These are phyloP conservation scores for Pichia thaimueangensis DNA, from an alignment of 805 yeast species.

Conservation along the genomic window DNA sequence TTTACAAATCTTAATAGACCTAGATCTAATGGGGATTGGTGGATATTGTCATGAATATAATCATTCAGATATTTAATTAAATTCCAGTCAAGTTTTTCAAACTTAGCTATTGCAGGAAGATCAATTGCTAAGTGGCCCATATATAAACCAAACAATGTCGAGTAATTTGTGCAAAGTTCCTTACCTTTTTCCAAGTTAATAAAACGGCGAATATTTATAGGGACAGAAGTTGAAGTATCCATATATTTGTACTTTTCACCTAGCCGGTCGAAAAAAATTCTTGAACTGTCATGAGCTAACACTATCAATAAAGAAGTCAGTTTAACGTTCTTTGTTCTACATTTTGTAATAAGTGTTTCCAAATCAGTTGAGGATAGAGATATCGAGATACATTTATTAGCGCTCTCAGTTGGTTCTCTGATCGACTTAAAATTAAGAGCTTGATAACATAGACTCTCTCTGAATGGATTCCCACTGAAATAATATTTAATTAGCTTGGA, in stretches of 20 bases:
- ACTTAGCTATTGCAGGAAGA: slow-evolving; percentile 14
- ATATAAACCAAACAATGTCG: slow-evolving; percentile 15
- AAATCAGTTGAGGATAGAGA: neutral
- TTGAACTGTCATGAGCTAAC: slow-evolving; percentile 5
- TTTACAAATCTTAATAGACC: slow-evolving; percentile 10
- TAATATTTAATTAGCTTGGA: neutral
- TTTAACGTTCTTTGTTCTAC: slow-evolving; percentile 9
- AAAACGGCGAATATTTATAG: slow-evolving; percentile 18
- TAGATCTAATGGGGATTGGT: slow-evolving; percentile 2
- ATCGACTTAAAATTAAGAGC: neutral
- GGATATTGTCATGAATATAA: slow-evolving; percentile 1
- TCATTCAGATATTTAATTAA: slow-evolving; percentile 2
- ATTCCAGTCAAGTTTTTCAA: slow-evolving; percentile 10
- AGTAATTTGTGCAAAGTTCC: slow-evolving; percentile 5
- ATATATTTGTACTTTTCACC: too few relatives aligned
- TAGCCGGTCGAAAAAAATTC: slow-evolving; percentile 3
- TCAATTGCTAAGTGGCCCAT: slow-evolving; percentile 13
- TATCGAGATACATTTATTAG: neutral
- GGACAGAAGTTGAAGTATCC: slow-evolving; percentile 15
- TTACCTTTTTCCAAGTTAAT: slow-evolving; percentile 4
- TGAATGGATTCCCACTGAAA: slow-evolving; percentile 1
- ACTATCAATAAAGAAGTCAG: slow-evolving; percentile 10
- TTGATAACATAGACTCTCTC: neutral
- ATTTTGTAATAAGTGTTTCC: neutral
- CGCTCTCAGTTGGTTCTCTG: neutral